Evolutionary conservation across 2,329 filamentous ascomycete genomes (phyloP).

Genomic region (Fusarium sp.): DNA sequence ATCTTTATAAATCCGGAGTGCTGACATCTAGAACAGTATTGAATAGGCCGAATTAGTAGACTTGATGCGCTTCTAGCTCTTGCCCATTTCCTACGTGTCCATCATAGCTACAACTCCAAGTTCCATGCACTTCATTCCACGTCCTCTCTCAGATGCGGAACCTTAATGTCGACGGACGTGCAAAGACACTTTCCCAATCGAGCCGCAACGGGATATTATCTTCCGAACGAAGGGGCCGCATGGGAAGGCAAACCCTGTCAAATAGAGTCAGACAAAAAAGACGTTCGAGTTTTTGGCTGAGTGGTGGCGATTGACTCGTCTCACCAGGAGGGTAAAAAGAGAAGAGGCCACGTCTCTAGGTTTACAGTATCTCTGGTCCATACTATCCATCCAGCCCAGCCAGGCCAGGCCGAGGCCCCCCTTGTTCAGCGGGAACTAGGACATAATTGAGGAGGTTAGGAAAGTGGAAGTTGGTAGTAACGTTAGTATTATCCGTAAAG

Average conservation of each 20-base stretch:
- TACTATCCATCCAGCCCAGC: background rate
- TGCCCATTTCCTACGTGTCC: background rate
- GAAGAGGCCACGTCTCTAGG: slow-evolving; percentile 13
- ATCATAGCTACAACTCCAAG: background rate
- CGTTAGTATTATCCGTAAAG: background rate
- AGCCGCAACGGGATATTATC: slow-evolving; percentile 31
- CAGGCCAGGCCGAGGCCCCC: slow-evolving; percentile 1
- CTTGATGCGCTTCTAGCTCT: background rate
- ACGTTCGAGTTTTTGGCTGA: background rate
- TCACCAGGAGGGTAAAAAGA: background rate
- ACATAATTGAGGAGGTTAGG: background rate
- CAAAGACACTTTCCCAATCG: slow-evolving; percentile 28
- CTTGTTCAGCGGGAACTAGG: background rate
- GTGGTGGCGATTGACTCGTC: slow-evolving; percentile 31
- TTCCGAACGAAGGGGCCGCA: slow-evolving; percentile 19
- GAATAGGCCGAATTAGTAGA: background rate
- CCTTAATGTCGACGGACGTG: background rate
- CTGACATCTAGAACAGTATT: background rate
- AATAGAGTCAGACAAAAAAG: background rate
- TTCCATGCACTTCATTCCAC: background rate
- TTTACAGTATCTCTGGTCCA: background rate
- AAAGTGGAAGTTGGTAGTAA: background rate
- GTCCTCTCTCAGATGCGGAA: background rate
- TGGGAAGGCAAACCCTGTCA: background rate
- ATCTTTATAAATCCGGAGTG: background rate